phyloP scores from a whole-genome alignment of 805 yeast species.

The Lipomyces anomalus region DNA sequence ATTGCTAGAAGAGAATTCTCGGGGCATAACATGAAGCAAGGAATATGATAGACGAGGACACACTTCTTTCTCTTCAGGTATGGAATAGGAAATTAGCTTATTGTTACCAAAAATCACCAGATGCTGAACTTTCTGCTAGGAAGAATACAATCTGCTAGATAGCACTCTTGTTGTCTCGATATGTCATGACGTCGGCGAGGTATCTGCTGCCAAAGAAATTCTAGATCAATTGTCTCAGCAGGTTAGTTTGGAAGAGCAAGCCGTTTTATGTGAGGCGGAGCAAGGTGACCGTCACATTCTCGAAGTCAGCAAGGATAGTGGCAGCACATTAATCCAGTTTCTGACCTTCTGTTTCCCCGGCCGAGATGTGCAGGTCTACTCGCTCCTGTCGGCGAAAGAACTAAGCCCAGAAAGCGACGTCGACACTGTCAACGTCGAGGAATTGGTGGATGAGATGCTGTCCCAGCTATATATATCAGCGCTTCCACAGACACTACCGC shows the following conservation, averaged over 20 bases:
- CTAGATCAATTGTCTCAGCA: neutral
- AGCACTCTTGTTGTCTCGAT: slow-evolving; percentile 17
- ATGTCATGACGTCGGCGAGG: slow-evolving; percentile 2
- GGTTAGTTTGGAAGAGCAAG: neutral
- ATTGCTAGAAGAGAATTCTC: too few relatives aligned
- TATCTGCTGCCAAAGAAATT: slow-evolving; percentile 8
- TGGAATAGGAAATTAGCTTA: too few relatives aligned
- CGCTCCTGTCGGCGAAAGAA: neutral
- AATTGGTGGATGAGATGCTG: neutral
- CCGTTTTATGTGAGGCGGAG: too few relatives aligned
- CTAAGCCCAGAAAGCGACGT: neutral
- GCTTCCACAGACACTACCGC: neutral
- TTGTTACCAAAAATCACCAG: neutral
- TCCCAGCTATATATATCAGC: neutral
- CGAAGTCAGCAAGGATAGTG: neutral
- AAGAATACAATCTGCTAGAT: slow-evolving; percentile 14
- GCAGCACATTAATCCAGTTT: neutral
- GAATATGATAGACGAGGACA: neutral
- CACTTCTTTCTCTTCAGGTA: too few relatives aligned
- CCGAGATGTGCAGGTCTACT: neutral
- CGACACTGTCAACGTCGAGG: neutral
- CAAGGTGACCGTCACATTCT: neutral
- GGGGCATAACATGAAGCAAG: neutral
- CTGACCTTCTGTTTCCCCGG: neutral
- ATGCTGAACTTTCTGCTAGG: neutral